These are phyloP conservation scores for Alternaria gansuensis DNA, from an alignment of 2,329 filamentous ascomycete genomes.

Conservation along the genomic window DNA sequence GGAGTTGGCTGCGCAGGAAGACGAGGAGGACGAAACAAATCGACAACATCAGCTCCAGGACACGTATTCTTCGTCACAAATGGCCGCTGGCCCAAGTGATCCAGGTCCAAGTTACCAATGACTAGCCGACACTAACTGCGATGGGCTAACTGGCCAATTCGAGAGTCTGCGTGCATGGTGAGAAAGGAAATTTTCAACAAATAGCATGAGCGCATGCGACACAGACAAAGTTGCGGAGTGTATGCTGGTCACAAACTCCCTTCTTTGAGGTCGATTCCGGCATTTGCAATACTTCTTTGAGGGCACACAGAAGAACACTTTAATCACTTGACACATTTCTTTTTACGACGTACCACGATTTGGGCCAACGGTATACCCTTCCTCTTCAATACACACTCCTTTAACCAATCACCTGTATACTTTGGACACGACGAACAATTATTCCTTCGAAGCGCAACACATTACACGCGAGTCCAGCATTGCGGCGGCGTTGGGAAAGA, in stretches of 20 bases:
- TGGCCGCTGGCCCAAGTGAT: slow-evolving; percentile 45
- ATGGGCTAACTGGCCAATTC: slow-evolving; percentile 32
- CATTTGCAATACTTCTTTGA: slow-evolving; percentile 26
- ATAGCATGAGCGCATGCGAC: slow-evolving; percentile 15
- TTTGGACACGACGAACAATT: slow-evolving; percentile 13
- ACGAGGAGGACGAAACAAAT: slow-evolving; percentile 36
- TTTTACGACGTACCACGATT: slow-evolving; percentile 46
- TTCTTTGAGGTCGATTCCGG: slow-evolving; percentile 5
- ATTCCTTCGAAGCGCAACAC: slow-evolving; percentile 13
- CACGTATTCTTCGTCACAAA: slow-evolving; percentile 45
- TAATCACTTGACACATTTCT: slow-evolving; percentile 36
- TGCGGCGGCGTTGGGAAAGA: slow-evolving; percentile 36
- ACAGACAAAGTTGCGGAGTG: slow-evolving; percentile 22
- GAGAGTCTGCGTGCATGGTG: slow-evolving; percentile 41
- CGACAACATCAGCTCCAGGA: slow-evolving; percentile 36
- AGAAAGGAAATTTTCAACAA: slow-evolving; percentile 20
- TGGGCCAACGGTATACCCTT: slow-evolving; percentile 40
- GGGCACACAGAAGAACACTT: slow-evolving; percentile 30
- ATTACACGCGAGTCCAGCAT: slow-evolving; percentile 23
- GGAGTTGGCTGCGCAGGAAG: slow-evolving; percentile 35
- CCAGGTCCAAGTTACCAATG: slow-evolving; percentile 47
- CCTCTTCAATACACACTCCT: slow-evolving; percentile 27
- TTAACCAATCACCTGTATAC: slow-evolving; percentile 28
- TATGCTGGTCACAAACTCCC: slow-evolving; percentile 47
- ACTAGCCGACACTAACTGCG: slow-evolving; percentile 42